phyloP scores from a whole-genome alignment of 2,329 filamentous ascomycete genomes.

The Rasamsonia emersonii region DNA sequence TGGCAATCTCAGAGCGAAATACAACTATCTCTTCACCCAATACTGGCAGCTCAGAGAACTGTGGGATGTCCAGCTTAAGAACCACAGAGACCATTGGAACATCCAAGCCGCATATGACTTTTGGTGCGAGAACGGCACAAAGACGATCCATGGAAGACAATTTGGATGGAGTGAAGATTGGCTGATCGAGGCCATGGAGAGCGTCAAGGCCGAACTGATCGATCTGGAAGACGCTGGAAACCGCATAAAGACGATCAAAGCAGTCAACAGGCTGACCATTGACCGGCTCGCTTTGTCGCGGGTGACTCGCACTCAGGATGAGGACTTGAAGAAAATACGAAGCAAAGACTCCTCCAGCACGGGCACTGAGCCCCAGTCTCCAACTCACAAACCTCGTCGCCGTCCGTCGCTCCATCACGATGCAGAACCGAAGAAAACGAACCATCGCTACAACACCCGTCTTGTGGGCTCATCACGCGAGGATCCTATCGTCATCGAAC shows the following conservation, averaged over 20 bases:
- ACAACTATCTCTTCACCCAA: slow-evolving; percentile 6
- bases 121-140: slow-evolving; percentile 10
- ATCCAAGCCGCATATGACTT: slow-evolving; percentile 11
- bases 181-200: slow-evolving; percentile 10
- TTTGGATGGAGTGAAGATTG: slow-evolving; percentile 12
- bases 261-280: no score
- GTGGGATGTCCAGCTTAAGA: slow-evolving; percentile 13
- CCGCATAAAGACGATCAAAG: slow-evolving; percentile 3
- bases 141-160: slow-evolving; percentile 9
- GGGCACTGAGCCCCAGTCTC: background rate
- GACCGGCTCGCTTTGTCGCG: no score
- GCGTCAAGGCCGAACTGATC: slow-evolving; percentile 1
- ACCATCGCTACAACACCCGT: background rate
- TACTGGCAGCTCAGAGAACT: slow-evolving; percentile 11
- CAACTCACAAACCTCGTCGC: background rate
- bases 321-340: no score
- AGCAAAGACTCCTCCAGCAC: no score
- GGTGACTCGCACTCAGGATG: no score
- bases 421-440: background rate
- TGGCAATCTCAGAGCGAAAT: slow-evolving; percentile 5
- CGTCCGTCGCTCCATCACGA: background rate
- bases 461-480: background rate
- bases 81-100: slow-evolving; percentile 9
- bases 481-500: background rate
- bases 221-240: slow-evolving; percentile 3